Base-by-base conservation (phyloP, 768 basidiomycete species). In the Lanmaoa pseudosensibilis region DNA sequence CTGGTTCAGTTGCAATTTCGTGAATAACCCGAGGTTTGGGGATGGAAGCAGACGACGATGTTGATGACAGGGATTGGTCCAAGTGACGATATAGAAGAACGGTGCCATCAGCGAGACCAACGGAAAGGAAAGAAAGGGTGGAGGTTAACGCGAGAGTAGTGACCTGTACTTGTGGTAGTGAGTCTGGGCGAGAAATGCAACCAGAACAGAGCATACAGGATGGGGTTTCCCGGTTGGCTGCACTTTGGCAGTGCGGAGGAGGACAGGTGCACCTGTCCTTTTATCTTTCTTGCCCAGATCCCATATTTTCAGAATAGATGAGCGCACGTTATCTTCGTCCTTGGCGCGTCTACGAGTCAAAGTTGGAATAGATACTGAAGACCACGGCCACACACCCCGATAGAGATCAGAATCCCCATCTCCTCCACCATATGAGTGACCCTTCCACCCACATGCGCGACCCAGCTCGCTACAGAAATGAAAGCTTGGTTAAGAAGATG, bases 31-130 rank as follows among this genome's bases (percentile, higher is more conserved):
- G 85, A 11, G 88, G 82, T 75, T 97, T 98, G 0, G 94, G 94
- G n/a, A 98, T 74, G 13, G 87, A 86, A 12, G 93, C 75, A 5
- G 88, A 80, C 18, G 79, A 73, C 12, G 86, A 84, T 18, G 70
- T 62, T 45, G 90, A 83, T 3, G 87, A 81, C 34, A 96, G 78
- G 1, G 94, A 94, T 68, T 98, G 94, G 69, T 95, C 88, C 19
- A 98, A 78, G 66, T 98, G 92, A 8, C 92, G 85, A 69, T 92
- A 96, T 16, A 97, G 78, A 10, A 98, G 79, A 16, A 97, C 95
- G 0, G 91, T 91, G 25, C 97, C 97, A 66, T 98, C 95, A 7
- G 87, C 94, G n/a, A 98, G 82, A 15, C 95, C 97, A 39, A 98
- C 83, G 7, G 95, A 88, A 25, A 99, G 83, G 69, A 94, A 91